phyloP scores from a whole-genome alignment of 1,284 basidiomycete genomes.

The Cutaneotrichosporon curvatum region DNA sequence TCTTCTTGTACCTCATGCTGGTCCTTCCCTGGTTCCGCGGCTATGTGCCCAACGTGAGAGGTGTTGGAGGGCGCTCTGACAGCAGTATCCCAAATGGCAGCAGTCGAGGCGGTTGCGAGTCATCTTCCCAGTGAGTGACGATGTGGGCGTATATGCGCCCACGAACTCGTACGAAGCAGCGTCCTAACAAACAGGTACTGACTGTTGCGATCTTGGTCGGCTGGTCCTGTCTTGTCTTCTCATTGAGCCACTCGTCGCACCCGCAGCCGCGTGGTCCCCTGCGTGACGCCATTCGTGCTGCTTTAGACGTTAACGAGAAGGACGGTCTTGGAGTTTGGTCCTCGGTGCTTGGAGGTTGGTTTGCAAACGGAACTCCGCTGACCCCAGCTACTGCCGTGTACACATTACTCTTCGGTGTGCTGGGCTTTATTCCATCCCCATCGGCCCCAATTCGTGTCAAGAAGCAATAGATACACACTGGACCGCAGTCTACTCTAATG shows the following conservation, averaged over 20 bases:
- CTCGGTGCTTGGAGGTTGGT: constrained; percentile 37
- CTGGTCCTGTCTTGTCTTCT: constrained; percentile 36
- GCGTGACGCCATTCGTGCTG: constrained; percentile 19
- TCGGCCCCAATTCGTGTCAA: no score
- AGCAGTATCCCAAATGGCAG: constrained; percentile 44
- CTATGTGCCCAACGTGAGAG: constrained; percentile 42
- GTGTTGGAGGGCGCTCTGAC: neutral
- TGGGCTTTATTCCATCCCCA: constrained; percentile 40
- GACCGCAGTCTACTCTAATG: no score
- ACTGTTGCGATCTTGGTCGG: constrained; percentile 39
- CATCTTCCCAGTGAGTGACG: constrained; percentile 38
- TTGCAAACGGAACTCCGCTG: neutral
- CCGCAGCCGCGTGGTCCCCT: constrained; percentile 19
- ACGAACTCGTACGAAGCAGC: neutral
- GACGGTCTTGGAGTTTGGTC: constrained; percentile 27
- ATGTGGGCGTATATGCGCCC: neutral
- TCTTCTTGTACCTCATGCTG: constrained; percentile 45
- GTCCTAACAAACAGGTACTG: constrained; percentile 24
- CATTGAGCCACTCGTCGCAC: constrained; percentile 36
- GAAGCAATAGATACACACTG: no score
- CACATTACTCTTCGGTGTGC: constrained; percentile 35
- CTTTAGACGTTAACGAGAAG: constrained; percentile 5
- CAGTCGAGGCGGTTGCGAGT: constrained; percentile 37
- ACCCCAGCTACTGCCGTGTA: constrained; percentile 38
- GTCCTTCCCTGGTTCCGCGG: constrained; percentile 44